Conservation (phyloP, 192 early-diverging fungal species). For the Linnemannia exigua region DNA sequence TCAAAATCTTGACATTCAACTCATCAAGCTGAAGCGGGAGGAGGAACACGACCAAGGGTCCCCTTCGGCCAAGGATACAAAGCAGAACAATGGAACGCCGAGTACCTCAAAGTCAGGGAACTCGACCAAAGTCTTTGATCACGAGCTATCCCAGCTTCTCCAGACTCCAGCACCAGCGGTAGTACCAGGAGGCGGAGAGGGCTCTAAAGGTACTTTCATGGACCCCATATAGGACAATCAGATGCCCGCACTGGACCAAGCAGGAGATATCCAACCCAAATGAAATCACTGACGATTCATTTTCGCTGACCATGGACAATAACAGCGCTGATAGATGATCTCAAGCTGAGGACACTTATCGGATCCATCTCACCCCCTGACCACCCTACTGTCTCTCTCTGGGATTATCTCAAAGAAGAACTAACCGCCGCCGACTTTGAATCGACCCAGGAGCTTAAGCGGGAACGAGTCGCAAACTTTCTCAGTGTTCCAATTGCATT, state of each 20-base stretch:
- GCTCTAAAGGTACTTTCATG: conserved; percentile 21
- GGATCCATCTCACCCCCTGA: conserved; percentile 39
- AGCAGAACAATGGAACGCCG: not conserved
- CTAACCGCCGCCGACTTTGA: conserved; percentile 77
- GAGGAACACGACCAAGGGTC: conserved; percentile 13
- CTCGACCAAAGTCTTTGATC: conserved; percentile 19
- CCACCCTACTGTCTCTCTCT: conserved; percentile 53
- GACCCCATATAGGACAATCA: not conserved
- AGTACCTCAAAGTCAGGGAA: conserved; percentile 10
- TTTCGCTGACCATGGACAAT: not conserved
- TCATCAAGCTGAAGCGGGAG: conserved; percentile 30
- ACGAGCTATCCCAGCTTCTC: conserved; percentile 17
- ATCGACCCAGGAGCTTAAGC: conserved; percentile 84
- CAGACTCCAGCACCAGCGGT: not conserved
- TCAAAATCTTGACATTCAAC: conserved; percentile 39
- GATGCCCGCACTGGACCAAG: not conserved
- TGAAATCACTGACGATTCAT: not conserved
- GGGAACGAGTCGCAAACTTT: conserved; percentile 90
- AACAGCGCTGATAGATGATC: conserved; percentile 27
- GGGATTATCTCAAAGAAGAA: conserved; percentile 76
- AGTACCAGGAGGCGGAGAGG: not conserved
- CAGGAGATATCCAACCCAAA: not conserved
- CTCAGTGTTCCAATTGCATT: conserved; percentile 88
- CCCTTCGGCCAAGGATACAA: conserved; percentile 6
- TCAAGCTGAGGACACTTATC: conserved; percentile 33